phyloP scores from a whole-genome alignment of 2,329 filamentous ascomycete species.

The Plenodomus tracheiphilus region DNA sequence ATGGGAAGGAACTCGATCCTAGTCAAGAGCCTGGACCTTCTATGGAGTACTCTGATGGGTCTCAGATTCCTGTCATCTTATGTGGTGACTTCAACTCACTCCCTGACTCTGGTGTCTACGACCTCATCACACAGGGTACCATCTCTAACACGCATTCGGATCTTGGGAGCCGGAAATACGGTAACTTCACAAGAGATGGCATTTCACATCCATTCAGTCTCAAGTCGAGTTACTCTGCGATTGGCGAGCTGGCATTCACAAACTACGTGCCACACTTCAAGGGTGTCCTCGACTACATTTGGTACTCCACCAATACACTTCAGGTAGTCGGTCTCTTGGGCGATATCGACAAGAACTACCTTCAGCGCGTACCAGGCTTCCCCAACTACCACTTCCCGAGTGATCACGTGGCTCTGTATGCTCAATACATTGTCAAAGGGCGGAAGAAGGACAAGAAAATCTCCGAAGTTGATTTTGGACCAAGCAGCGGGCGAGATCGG shows the following conservation, averaged over 20 bases:
- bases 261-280: slow-evolving; percentile 96
- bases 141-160: slow-evolving; percentile 80
- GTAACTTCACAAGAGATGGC: slow-evolving; percentile 87
- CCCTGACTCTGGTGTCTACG: slow-evolving; percentile 84
- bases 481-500: slow-evolving; percentile 36
- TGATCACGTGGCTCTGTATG: slow-evolving; percentile 87
- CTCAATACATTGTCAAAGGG: slow-evolving; percentile 85
- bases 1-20: slow-evolving; percentile 56
- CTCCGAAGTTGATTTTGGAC: slow-evolving; percentile 44
- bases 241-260: slow-evolving; percentile 87
- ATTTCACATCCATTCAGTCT: slow-evolving; percentile 94
- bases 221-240: slow-evolving; percentile 83
- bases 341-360: slow-evolving; percentile 81
- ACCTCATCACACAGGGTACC: slow-evolving; percentile 79
- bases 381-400: slow-evolving; percentile 94
- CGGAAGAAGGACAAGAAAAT: slow-evolving; percentile 70
- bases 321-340: slow-evolving; percentile 84
- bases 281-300: slow-evolving; percentile 94
- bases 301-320: slow-evolving; percentile 90
- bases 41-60: slow-evolving; percentile 81
- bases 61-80: slow-evolving; percentile 86
- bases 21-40: slow-evolving; percentile 74
- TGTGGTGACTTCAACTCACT: slow-evolving; percentile 97
- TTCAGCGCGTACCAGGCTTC: slow-evolving; percentile 86
- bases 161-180: slow-evolving; percentile 80